Percentiles rank a stretch among this genome's conserved stretches.
Conservation (phyloP, 441 rosid species). For the Pelargonium citronellum region DNA sequence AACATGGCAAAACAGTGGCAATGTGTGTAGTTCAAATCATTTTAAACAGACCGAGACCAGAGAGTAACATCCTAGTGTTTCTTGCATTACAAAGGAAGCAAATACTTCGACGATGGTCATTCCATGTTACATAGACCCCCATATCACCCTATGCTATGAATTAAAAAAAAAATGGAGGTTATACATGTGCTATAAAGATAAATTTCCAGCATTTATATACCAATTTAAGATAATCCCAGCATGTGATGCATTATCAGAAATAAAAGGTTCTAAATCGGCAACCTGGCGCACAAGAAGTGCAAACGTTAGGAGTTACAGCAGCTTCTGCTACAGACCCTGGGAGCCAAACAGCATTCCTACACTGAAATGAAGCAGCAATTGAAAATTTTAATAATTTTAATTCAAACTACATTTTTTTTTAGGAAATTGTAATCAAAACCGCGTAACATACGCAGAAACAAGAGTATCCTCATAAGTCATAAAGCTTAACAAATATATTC, state of each 20-base stretch:
- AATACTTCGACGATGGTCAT: neutral
- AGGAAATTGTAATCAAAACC: too few species aligned
- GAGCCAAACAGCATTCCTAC: constrained; percentile 93
- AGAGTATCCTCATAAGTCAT: neutral
- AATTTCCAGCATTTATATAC: neutral
- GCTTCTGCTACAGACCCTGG: constrained; percentile 91
- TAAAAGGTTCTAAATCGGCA: constrained; percentile 17
- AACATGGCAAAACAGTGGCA: neutral
- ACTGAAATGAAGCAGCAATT: constrained; percentile 38
- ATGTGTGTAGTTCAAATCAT: neutral
- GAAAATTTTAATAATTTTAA: constrained; percentile 3
- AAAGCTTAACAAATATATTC: neutral
- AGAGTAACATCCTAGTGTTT: neutral
- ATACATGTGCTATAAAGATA: neutral
- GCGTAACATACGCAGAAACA: neutral
- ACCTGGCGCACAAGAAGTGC: constrained; percentile 89
- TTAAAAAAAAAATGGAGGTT: neutral
- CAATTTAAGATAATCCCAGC: constrained; percentile 1
- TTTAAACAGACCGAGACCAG: neutral
- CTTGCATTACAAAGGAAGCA: constrained; percentile 2
- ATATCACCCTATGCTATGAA: neutral
- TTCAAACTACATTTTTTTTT: neutral
- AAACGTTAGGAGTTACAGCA: constrained; percentile 57
- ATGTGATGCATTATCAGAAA: neutral
- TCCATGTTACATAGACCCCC: neutral